A percentile compares a stretch with the other conserved stretches of the same genome.
Evolutionary conservation across 164 flowering plant species (phyloP).

Genomic region (Piper longum): DNA sequence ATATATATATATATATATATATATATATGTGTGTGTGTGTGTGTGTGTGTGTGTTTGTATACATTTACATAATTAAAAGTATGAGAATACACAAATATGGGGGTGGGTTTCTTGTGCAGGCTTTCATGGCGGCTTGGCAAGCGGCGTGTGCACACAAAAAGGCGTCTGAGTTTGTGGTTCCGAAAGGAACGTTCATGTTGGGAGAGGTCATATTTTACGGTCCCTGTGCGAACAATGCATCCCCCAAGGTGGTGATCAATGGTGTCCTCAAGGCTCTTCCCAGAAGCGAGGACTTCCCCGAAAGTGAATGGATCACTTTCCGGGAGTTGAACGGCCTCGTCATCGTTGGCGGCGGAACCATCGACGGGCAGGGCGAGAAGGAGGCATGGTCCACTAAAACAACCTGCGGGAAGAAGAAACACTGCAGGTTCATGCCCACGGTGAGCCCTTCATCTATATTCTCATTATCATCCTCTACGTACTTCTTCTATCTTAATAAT

Average conservation of each 20-base stretch:
- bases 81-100: too few relatives aligned
- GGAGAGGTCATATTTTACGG: constrained; percentile 3
- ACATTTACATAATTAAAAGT: neutral
- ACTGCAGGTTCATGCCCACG: constrained; percentile 3
- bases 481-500: neutral
- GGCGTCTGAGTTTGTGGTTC: neutral
- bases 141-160: constrained; percentile 3
- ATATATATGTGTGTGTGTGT: too few relatives aligned
- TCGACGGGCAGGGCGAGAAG: constrained; percentile 5
- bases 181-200: neutral
- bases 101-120: neutral
- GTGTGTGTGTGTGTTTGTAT: too few relatives aligned
- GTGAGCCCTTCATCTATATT: neutral
- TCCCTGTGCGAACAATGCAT: neutral
- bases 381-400: constrained; percentile 2
- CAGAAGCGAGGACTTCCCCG: neutral
- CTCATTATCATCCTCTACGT: neutral
- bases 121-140: constrained; percentile 5
- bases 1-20: too few relatives aligned
- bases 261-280: constrained; percentile 5
- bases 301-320: constrained; percentile 3
- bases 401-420: neutral
- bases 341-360: constrained; percentile 3
- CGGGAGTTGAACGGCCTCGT: neutral
- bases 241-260: neutral